Percentiles rank a stretch among this genome's conserved stretches.
Evolutionary conservation across 352 stramenopile genomes (phyloP).

Genomic region (Globisporangium paroecandrum): DNA sequence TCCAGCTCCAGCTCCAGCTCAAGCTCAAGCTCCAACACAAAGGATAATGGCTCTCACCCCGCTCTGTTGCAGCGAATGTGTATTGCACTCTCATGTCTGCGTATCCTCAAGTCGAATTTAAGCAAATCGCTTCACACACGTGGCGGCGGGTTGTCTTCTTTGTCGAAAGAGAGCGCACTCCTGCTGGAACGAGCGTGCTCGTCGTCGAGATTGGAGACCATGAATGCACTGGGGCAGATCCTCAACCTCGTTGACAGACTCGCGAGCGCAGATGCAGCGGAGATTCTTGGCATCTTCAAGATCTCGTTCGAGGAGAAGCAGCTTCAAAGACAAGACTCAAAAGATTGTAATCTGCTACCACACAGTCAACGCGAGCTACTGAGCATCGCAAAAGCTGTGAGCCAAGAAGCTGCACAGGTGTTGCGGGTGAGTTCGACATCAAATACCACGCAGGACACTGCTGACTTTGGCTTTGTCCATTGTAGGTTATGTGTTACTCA

Average conservation of each 20-base stretch:
- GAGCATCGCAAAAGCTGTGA: conserved; percentile 17
- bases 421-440: conserved; percentile 32
- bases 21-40: neutral
- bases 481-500: neutral
- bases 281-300: conserved; percentile 4
- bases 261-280: conserved; percentile 1
- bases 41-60: neutral
- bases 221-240: conserved; percentile 8
- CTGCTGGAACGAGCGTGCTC: neutral
- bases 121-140: conserved; percentile 17
- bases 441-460: no score
- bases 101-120: conserved; percentile 47
- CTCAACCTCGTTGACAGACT: conserved; percentile 3
- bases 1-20: neutral
- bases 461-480: neutral
- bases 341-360: neutral
- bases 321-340: neutral
- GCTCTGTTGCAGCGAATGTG: conserved; percentile 17
- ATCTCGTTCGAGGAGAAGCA: neutral
- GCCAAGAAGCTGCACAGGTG: conserved; percentile 34
- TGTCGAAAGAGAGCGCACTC: neutral
- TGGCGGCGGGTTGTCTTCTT: neutral
- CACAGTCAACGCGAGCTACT: neutral
- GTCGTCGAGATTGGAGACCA: neutral
- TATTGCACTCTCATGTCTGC: conserved; percentile 34